Evolutionary conservation across 345 rosid species (phyloP).

Genomic region (Eucalyptus sp.): DNA sequence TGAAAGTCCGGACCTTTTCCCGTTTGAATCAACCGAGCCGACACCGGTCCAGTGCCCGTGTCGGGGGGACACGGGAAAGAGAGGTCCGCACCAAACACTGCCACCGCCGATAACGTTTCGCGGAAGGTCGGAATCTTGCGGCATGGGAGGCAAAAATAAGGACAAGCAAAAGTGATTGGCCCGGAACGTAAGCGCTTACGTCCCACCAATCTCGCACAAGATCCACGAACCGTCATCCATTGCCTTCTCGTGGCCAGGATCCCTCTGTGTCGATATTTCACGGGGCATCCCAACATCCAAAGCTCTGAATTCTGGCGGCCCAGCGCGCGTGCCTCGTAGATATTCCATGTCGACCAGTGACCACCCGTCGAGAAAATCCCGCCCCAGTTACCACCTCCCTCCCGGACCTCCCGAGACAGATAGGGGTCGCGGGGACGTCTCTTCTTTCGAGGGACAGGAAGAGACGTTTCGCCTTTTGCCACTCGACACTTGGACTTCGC

Average conservation of each 20-base stretch:
- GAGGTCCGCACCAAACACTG: background rate
- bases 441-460: background rate
- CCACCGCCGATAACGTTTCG: background rate
- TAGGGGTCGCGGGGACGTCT: background rate
- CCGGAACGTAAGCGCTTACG: background rate
- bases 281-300: background rate
- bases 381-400: background rate
- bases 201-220: background rate
- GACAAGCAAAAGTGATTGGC: background rate
- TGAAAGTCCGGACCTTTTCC: background rate
- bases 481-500: background rate
- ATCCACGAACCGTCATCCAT: background rate
- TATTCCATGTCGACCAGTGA: background rate
- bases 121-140: background rate
- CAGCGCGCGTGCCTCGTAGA: background rate
- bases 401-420: background rate
- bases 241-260: background rate
- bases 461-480: background rate
- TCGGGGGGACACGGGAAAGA: background rate
- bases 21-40: background rate
- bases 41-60: background rate
- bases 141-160: background rate
- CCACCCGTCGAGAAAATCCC: no score
- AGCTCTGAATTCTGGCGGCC: background rate
- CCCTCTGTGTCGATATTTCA: background rate